Percentiles rank a stretch among this genome's conserved stretches.
Evolutionary conservation across 139 green algal genomes (phyloP).

Genomic region (Tetradesmus lagerheimii): DNA sequence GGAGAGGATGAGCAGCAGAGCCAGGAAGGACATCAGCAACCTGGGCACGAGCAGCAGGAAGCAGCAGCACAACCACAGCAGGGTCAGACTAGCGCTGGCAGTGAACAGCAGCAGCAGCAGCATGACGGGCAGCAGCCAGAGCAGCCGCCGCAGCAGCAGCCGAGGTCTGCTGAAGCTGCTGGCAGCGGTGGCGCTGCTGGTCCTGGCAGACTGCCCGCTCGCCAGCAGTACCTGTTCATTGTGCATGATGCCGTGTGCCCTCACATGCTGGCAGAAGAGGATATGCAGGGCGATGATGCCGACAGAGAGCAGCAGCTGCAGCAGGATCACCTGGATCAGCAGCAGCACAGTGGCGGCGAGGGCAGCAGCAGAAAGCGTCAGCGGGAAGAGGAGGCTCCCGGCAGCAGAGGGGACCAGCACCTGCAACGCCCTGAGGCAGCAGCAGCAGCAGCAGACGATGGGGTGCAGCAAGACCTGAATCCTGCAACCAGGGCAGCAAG

Average conservation of each 20-base stretch:
- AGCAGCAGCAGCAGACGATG: not conserved
- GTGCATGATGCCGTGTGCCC: conserved; percentile 22
- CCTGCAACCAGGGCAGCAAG: not conserved
- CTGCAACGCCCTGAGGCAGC: not conserved
- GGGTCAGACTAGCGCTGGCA: not conserved
- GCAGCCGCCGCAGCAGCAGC: conserved; percentile 1
- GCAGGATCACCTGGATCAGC: too few species aligned
- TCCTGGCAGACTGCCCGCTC: not conserved
- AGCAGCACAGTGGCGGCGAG: not conserved
- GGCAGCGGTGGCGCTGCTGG: not conserved
- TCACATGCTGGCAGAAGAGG: not conserved
- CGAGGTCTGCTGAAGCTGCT: not conserved
- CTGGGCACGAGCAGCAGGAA: not conserved
- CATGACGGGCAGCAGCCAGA: not conserved
- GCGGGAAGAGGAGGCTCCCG: not conserved
- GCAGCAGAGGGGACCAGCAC: not conserved
- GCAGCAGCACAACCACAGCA: not conserved
- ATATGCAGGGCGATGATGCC: not conserved
- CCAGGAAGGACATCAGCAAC: not conserved
- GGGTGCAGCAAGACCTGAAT: conserved; percentile 2
- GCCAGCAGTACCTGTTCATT: conserved; percentile 3
- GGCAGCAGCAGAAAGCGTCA: conserved; percentile 17
- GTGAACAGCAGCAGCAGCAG: not conserved
- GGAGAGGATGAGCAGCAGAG: not conserved
- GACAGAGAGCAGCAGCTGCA: not conserved